Evolutionary conservation across 768 basidiomycete genomes (phyloP).

Genomic region (Phlebiopsis flavidoalba): DNA sequence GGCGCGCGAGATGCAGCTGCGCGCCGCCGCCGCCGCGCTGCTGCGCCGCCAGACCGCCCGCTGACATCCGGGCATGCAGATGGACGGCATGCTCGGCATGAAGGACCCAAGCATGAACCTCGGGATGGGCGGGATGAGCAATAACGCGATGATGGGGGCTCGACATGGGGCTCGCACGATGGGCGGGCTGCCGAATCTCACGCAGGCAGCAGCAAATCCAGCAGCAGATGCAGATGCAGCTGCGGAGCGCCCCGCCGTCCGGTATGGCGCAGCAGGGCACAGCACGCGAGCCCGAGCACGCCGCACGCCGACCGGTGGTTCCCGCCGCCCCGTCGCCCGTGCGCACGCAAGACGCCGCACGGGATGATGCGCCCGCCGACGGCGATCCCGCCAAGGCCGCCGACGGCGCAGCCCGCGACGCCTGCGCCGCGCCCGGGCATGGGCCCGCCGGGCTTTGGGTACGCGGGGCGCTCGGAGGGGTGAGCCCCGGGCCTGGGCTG

Average conservation of each 20-base stretch:
- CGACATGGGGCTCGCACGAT: too few species aligned
- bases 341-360: conserved; percentile 8
- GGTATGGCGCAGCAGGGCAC: conserved; percentile 3
- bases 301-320: not conserved
- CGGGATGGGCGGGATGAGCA: not conserved
- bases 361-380: too few species aligned
- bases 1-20: conserved; percentile 15
- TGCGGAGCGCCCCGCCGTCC: too few species aligned
- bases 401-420: too few species aligned
- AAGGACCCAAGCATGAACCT: not conserved
- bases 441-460: too few species aligned
- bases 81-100: conserved; percentile 2
- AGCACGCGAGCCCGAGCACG: conserved; percentile 11
- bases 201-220: conserved; percentile 19
- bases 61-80: not conserved
- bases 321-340: not conserved
- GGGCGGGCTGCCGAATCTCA: too few species aligned
- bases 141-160: conserved; percentile 5
- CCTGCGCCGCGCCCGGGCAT: too few species aligned
- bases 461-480: too few species aligned
- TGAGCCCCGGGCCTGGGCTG: too few species aligned
- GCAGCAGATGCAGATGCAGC: conserved; percentile 11
- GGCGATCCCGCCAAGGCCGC: too few species aligned
- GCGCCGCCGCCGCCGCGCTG: conserved; percentile 9
- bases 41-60: not conserved